phyloP scores from a whole-genome alignment of 2,329 filamentous ascomycete genomes.

The Fusarium hostae region DNA sequence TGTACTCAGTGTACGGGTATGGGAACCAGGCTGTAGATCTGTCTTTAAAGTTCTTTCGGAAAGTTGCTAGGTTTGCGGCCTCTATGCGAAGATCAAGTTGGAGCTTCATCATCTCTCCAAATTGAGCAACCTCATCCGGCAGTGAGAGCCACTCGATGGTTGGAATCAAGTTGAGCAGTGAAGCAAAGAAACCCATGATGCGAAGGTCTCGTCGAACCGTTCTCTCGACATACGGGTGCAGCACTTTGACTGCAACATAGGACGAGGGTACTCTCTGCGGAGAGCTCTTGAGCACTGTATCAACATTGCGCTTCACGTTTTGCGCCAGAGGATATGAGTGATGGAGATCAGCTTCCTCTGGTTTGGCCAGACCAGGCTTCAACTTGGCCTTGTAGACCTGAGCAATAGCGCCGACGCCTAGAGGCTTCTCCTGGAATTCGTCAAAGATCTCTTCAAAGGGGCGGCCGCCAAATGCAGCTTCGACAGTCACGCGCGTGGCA shows the following conservation, averaged over 20 bases:
- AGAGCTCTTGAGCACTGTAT: constrained; percentile 85
- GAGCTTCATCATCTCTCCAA: constrained; percentile 98
- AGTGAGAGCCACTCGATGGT: constrained; percentile 98
- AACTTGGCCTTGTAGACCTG: constrained; percentile 97
- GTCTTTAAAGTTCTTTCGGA: constrained; percentile 89
- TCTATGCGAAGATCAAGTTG: constrained; percentile 96
- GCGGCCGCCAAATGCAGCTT: constrained; percentile 82
- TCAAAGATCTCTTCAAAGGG: constrained; percentile 93
- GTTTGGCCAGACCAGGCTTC: constrained; percentile 78
- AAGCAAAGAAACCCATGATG: constrained; percentile 95
- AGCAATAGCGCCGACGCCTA: constrained; percentile 95
- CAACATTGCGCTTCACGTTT: constrained; percentile 83
- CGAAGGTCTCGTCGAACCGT: constrained; percentile 89
- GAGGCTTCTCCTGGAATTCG: constrained; percentile 88
- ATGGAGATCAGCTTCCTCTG: constrained; percentile 67
- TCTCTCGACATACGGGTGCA: constrained; percentile 91
- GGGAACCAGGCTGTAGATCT: constrained; percentile 97
- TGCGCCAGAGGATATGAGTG: constrained; percentile 64
- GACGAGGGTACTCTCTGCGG: constrained; percentile 87
- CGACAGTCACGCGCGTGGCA: constrained; percentile 81
- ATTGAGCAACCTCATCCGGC: constrained; percentile 92
- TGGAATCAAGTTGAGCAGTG: constrained; percentile 83
- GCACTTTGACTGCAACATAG: constrained; percentile 95
- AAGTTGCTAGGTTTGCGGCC: constrained; percentile 86
- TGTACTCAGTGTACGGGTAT: constrained; percentile 91